Percentiles rank a stretch among this genome's conserved stretches.
Conservation (phyloP, 1,284 basidiomycete genomes). For the Hypsizygus ulmarius region DNA sequence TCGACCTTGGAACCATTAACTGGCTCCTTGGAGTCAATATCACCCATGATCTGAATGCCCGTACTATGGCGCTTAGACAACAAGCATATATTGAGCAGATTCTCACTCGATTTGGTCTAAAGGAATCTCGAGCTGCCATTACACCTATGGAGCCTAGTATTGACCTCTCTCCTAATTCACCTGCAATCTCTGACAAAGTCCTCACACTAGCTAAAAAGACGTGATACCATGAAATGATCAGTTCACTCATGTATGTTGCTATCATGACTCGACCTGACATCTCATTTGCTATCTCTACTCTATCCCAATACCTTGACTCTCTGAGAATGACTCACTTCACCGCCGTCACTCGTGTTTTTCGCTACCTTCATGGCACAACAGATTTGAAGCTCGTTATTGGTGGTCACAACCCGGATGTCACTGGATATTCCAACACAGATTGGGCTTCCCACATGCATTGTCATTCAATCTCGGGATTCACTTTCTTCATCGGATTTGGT, state of each 20-base stretch:
- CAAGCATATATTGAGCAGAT: slow-evolving; percentile 27
- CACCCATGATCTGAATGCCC: slow-evolving; percentile 14
- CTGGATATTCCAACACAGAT: slow-evolving; percentile 27
- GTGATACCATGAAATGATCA: slow-evolving; percentile 22
- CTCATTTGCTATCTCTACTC: slow-evolving; percentile 20
- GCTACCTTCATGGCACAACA: slow-evolving; percentile 28
- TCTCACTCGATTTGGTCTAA: slow-evolving; percentile 19
- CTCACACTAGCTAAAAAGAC: slow-evolving; percentile 10
- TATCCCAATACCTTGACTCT: slow-evolving; percentile 20
- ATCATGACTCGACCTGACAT: slow-evolving; percentile 27
- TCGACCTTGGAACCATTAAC: slow-evolving; percentile 27
- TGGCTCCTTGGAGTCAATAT: slow-evolving; percentile 29
- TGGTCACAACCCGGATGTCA: slow-evolving; percentile 6
- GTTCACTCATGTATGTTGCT: slow-evolving; percentile 27
- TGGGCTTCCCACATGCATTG: slow-evolving; percentile 23
- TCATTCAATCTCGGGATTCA: slow-evolving; percentile 19
- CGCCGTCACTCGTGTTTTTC: slow-evolving; percentile 11
- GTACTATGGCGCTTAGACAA: slow-evolving; percentile 26
- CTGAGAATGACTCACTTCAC: slow-evolving; percentile 20
- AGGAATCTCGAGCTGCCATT: slow-evolving; percentile 15
- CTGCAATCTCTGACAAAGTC: slow-evolving; percentile 14
- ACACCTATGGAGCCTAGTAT: slow-evolving; percentile 20
- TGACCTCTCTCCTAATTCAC: slow-evolving; percentile 18
- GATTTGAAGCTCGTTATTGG: slow-evolving; percentile 21
- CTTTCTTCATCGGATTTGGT: slow-evolving; percentile 21